These are phyloP conservation scores for Candida broadrunensis DNA, from an alignment of 805 yeast species.

Conservation along the genomic window DNA sequence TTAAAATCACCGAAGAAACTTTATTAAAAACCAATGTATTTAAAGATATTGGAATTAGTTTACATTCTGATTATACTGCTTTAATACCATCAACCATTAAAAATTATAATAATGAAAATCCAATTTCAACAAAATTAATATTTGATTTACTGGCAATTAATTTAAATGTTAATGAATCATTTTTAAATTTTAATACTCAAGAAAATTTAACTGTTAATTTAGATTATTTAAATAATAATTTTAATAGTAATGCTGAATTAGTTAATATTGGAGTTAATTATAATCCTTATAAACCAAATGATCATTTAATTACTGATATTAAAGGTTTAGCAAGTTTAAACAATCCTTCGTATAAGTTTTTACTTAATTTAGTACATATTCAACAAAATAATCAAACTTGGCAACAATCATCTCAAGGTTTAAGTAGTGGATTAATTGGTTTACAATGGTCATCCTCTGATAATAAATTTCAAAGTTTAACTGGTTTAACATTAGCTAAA, in stretches of 20 bases:
- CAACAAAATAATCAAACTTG: slow-evolving; percentile 46
- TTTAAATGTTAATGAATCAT: slow-evolving; percentile 31
- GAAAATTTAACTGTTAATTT: slow-evolving; percentile 35
- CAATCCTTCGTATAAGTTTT: slow-evolving; percentile 42
- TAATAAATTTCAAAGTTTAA: slow-evolving; percentile 23
- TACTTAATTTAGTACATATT: slow-evolving; percentile 27
- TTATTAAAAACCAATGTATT: slow-evolving; percentile 46
- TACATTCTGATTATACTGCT: slow-evolving; percentile 39
- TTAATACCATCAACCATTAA: slow-evolving; percentile 18
- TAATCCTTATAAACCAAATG: slow-evolving; percentile 53
- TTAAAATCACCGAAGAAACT: slow-evolving; percentile 30
- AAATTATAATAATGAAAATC: slow-evolving; percentile 33
- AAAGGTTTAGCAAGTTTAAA: slow-evolving; percentile 43
- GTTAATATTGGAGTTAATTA: slow-evolving; percentile 46
- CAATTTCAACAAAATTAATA: slow-evolving; percentile 45
- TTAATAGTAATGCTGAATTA: slow-evolving; percentile 50
- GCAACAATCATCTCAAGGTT: slow-evolving; percentile 56
- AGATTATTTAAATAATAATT: slow-evolving; percentile 40
- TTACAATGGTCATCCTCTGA: slow-evolving; percentile 31
- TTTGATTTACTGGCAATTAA: slow-evolving; percentile 39
- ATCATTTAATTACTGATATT: slow-evolving; percentile 44
- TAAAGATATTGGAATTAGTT: slow-evolving; percentile 32
- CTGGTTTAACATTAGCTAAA: slow-evolving; percentile 61
- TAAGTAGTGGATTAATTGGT: slow-evolving; percentile 52
- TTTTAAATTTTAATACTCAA: slow-evolving; percentile 34